Percentiles rank a stretch among this genome's conserved stretches.
Evolutionary conservation across 164 flowering plant genomes (phyloP).

Genomic region (Berberis thunbergii): DNA sequence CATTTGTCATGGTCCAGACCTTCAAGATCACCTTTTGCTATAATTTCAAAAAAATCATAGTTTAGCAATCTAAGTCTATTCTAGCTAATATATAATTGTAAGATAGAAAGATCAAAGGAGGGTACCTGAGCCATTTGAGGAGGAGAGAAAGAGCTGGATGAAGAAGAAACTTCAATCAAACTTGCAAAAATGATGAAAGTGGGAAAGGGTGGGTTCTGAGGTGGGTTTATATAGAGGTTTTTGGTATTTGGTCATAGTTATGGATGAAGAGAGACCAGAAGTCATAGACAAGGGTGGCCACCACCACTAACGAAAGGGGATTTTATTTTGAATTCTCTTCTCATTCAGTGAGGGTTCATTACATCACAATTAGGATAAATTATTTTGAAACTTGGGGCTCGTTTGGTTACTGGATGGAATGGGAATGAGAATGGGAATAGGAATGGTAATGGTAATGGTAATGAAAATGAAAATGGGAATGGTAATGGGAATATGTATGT

Average conservation of each 20-base stretch:
- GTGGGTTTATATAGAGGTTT: not conserved
- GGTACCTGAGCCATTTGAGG: not conserved
- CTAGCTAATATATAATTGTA: not conserved
- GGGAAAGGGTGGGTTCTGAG: not conserved
- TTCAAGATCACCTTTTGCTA: slow-evolving; percentile 78
- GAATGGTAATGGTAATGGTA: too few species aligned
- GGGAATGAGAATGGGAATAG: too few species aligned
- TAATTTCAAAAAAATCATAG: not conserved
- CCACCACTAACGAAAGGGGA: not conserved
- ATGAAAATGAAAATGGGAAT: too few species aligned
- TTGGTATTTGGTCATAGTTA: not conserved
- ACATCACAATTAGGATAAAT: too few species aligned
- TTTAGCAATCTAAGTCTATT: not conserved
- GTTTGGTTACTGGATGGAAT: too few species aligned
- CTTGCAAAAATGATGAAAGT: not conserved
- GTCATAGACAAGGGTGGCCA: not conserved
- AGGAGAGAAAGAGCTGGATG: not conserved
- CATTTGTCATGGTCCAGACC: slow-evolving; percentile 84
- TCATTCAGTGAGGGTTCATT: too few species aligned
- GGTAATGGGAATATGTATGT: too few species aligned
- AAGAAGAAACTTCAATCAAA: not conserved
- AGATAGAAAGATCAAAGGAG: not conserved
- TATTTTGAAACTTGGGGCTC: too few species aligned
- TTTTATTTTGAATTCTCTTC: too few species aligned
- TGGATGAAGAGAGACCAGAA: not conserved